Evolutionary conservation across 352 stramenopile species (phyloP), one percentile per base, ranked within the genome.

Genomic region (Phytophthora pinifolia): DNA sequence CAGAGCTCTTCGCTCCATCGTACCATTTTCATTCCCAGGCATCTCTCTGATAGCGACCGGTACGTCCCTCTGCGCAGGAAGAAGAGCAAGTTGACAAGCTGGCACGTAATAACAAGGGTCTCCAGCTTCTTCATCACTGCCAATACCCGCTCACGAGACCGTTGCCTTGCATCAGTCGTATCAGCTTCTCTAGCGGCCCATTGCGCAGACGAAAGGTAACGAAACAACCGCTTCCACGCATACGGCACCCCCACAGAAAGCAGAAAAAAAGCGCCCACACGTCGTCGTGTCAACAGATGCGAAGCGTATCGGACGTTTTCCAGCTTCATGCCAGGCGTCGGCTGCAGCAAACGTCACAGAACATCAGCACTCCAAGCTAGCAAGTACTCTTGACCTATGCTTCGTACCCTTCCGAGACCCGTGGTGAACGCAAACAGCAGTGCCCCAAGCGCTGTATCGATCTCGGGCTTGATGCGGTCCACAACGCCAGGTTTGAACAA

Each of bases 261-360:
- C 34, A 94, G 7, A 35, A 92, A 91, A 32, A 92, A 76, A 27
- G 59, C 62, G 4, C 46, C 55, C 17, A 89, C 70, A 22, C 74
- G 78, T 59, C 70, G 74, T 22, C 55, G 52, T 10, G 76, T 85
- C 39, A 94, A 55, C 25, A 73, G 17, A 25, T 73, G 58, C 4
- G 71, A 60, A 7, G 59, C 60, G 20, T 89, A 94, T 46, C 71
- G 74, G 7, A 94, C 62, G 31, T 92, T 92, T 56, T 94, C 80
- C 17, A 94, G 62, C 50, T 88, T 88, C 84, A 94, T 94, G 2
- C 84, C 84, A 7, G 84, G 84, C 8, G 84, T 94, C 5, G 82
- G 76, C 84, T 94, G 37, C 29, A 30, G 10, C 22, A 31, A 54
- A 53, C 33, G 18, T 27, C 12, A 34, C 17, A 50, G 13, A 45